Evolutionary conservation across 192 early-diverging fungal genomes (phyloP).

Genomic region (Entomortierella parvispora): DNA sequence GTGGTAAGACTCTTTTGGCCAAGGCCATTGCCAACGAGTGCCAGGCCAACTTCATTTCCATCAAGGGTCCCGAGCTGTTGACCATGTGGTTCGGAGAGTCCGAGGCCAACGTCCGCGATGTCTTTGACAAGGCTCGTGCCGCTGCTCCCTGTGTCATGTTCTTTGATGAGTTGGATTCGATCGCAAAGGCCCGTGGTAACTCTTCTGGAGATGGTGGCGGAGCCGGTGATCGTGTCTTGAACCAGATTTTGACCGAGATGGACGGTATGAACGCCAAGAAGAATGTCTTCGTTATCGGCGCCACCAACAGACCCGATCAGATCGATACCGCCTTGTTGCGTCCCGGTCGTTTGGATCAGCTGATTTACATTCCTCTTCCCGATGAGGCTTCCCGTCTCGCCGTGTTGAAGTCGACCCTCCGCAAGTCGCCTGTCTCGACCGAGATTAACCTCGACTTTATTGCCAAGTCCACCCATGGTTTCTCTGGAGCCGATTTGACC

Average conservation of each 20-base stretch:
- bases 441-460: conserved; percentile 86
- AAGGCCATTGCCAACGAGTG: conserved; percentile 99
- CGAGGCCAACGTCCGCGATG: conserved; percentile 98
- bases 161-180: conserved; percentile 99
- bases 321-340: conserved; percentile 97
- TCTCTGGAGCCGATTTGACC: conserved; percentile 97
- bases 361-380: conserved; percentile 97
- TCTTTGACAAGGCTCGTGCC: conserved; percentile 98
- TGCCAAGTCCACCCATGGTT: conserved; percentile 91
- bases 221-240: conserved; percentile 97
- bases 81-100: conserved; percentile 99
- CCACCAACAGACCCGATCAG: conserved; percentile 98
- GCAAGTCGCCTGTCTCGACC: conserved; percentile 90
- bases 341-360: conserved; percentile 98
- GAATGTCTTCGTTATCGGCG: conserved; percentile 99
- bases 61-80: conserved; percentile 98
- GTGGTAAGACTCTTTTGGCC: conserved; percentile 97
- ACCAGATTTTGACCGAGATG: conserved; percentile 99
- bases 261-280: conserved; percentile 99
- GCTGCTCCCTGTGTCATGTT: conserved; percentile 99
- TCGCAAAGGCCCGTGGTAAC: conserved; percentile 93
- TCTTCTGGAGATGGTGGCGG: conserved; percentile 77
- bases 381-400: conserved; percentile 88
- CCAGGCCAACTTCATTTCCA: conserved; percentile 99
- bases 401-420: conserved; percentile 87